These are phyloP conservation scores for Dictyostelium capitatum DNA, from an alignment of 78 protist genomes.

Conservation along the genomic window DNA sequence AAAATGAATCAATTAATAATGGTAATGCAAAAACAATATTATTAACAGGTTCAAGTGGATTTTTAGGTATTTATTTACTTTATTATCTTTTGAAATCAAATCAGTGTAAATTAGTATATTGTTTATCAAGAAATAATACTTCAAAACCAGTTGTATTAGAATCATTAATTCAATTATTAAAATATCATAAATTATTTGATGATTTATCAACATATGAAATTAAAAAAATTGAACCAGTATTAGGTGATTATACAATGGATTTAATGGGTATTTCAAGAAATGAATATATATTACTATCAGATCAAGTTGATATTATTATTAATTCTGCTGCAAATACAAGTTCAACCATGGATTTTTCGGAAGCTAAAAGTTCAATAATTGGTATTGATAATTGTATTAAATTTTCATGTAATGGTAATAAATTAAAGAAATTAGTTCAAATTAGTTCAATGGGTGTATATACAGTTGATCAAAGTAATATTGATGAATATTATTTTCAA, in stretches of 20 bases:
- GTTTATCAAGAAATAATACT: not conserved
- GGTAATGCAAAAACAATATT: not conserved
- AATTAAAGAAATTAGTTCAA: not conserved
- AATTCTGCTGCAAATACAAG: not conserved
- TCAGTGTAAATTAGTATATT: not conserved
- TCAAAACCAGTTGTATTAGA: not conserved
- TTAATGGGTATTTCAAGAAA: not conserved
- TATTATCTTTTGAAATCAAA: not conserved
- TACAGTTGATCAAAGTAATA: not conserved
- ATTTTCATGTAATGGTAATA: not conserved
- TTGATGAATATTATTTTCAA: not conserved
- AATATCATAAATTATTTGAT: not conserved
- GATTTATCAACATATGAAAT: not conserved
- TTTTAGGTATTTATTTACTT: not conserved
- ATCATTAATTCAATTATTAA: not conserved
- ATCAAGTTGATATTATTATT: slow-evolving; percentile 26
- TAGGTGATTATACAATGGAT: not conserved
- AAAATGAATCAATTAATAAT: not conserved
- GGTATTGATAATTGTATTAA: not conserved
- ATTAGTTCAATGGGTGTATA: not conserved
- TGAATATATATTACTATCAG: not conserved
- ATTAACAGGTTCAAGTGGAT: slow-evolving; percentile 53
- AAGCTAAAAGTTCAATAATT: not conserved
- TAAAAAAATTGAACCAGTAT: not conserved
- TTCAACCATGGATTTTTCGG: not conserved